phyloP scores from a whole-genome alignment of 2,329 filamentous ascomycete species.

The Phialemonium atrogriseum region DNA sequence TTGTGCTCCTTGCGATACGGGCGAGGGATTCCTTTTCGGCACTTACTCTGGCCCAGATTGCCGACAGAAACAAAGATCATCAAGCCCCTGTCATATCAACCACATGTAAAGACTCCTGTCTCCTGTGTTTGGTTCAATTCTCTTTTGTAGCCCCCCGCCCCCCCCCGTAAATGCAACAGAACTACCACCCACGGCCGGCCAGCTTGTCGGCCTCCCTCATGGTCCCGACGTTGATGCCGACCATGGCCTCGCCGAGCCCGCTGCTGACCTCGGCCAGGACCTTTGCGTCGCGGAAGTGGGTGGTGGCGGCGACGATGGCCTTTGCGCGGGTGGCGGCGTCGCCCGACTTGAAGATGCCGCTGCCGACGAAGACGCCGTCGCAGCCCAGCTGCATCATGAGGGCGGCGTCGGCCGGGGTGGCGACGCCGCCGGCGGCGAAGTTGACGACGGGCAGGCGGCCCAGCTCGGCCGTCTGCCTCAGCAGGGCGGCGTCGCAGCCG shows the following conservation, averaged over 20 bases:
- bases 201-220: constrained; percentile 77
- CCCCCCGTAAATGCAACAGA: background rate
- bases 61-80: no score
- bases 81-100: no score
- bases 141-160: background rate
- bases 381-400: constrained; percentile 98
- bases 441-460: constrained; percentile 91
- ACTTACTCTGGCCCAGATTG: no score
- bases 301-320: constrained; percentile 91
- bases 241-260: constrained; percentile 95
- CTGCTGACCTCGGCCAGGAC: constrained; percentile 80
- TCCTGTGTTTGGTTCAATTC: no score
- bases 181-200: constrained; percentile 76
- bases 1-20: no score
- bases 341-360: constrained; percentile 94
- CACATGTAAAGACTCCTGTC: no score
- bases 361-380: constrained; percentile 95
- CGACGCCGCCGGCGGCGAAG: constrained; percentile 97
- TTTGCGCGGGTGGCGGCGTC: constrained; percentile 83
- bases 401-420: constrained; percentile 94
- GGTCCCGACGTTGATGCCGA: constrained; percentile 78
- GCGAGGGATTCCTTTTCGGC: no score
- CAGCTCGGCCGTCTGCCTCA: constrained; percentile 80
- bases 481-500: constrained; percentile 66
- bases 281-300: constrained; percentile 79